Conservation (phyloP, 192 early-diverging fungal species). For the Rhizophagus prolifer region DNA sequence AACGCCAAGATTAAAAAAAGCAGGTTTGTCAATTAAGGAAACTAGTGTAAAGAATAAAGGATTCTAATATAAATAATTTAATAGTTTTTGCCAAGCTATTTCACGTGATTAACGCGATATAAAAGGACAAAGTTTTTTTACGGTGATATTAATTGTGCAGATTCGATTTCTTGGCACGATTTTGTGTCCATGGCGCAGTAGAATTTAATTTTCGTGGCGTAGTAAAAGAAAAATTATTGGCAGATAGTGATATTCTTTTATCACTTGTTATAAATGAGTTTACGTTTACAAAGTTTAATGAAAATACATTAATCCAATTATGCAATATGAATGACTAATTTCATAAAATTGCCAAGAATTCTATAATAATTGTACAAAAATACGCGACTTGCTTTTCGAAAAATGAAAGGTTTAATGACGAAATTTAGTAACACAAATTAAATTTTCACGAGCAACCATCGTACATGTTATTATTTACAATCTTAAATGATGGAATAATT, state of each 20-base stretch:
- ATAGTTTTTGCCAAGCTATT: background rate
- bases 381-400: too few species aligned
- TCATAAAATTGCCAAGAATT: too few species aligned
- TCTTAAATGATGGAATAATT: too few species aligned
- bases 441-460: too few species aligned
- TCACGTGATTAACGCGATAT: background rate
- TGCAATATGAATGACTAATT: too few species aligned
- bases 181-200: background rate
- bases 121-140: background rate
- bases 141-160: background rate
- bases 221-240: background rate
- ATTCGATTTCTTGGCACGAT: background rate
- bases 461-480: too few species aligned
- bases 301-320: too few species aligned
- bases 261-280: too few species aligned
- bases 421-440: too few species aligned
- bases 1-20: background rate
- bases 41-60: background rate
- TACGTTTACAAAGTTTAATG: too few species aligned
- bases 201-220: background rate
- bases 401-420: too few species aligned
- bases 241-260: background rate
- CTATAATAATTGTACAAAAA: too few species aligned
- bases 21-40: background rate
- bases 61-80: background rate